Percentiles rank a stretch among this genome's conserved stretches.
Evolutionary conservation across 148 eudicot genomes (phyloP).

Genomic region (Polygonum aviculare): DNA sequence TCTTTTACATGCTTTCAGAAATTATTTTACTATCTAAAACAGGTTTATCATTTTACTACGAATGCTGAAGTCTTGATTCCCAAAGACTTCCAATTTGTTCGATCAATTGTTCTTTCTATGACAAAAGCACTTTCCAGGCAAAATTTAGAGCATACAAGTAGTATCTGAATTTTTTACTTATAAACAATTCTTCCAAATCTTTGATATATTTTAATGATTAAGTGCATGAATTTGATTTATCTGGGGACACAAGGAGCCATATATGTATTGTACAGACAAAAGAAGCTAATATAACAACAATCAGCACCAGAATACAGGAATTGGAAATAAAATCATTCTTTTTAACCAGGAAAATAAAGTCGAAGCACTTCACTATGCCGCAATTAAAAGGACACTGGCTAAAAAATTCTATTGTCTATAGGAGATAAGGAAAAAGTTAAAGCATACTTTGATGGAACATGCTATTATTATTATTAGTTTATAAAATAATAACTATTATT

Average conservation of each 20-base stretch:
- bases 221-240: neutral
- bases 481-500: no score
- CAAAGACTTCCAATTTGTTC: neutral
- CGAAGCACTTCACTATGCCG: neutral
- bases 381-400: neutral
- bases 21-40: neutral
- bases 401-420: neutral
- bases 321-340: neutral
- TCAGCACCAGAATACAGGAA: neutral
- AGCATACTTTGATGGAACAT: conserved; percentile 50
- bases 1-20: neutral
- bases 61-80: neutral
- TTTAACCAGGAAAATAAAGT: neutral
- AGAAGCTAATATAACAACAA: neutral
- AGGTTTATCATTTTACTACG: neutral
- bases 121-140: neutral
- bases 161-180: neutral
- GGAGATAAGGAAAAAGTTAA: neutral
- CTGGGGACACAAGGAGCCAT: neutral
- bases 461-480: no score
- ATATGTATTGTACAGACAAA: neutral
- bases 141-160: neutral
- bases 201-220: neutral
- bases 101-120: neutral
- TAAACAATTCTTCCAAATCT: neutral